These are phyloP conservation scores for Sporothrix pallida DNA, from an alignment of 2,329 filamentous ascomycete genomes.

Conservation along the genomic window DNA sequence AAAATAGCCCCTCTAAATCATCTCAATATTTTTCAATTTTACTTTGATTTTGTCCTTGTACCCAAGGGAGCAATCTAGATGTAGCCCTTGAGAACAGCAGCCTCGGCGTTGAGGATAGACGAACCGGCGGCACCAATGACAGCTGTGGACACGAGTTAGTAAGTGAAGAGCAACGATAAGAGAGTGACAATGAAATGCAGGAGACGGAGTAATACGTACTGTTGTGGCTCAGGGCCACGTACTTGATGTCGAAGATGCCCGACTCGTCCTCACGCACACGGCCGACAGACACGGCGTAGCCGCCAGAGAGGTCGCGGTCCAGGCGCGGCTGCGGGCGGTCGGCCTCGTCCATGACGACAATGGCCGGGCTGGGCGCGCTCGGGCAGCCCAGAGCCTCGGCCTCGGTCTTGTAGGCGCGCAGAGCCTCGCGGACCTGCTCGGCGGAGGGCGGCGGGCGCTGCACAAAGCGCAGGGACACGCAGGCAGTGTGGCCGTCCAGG, in stretches of 20 bases:
- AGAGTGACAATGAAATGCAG: no score
- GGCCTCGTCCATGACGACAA: conserved; percentile 85
- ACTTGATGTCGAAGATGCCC: conserved; percentile 92
- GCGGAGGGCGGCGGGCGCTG: conserved; percentile 74
- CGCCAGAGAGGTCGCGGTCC: conserved; percentile 81
- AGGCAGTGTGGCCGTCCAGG: conserved; percentile 93
- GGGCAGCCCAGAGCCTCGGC: conserved; percentile 84
- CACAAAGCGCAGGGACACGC: conserved; percentile 83
- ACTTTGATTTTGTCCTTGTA: conserved; percentile 30
- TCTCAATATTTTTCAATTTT: neutral
- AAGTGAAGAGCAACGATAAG: conserved; percentile 12
- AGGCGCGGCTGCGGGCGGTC: conserved; percentile 91
- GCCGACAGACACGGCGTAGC: conserved; percentile 91
- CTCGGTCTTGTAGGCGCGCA: conserved; percentile 82
- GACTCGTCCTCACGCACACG: conserved; percentile 83
- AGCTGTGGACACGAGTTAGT: conserved; percentile 53
- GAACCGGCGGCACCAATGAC: conserved; percentile 96
- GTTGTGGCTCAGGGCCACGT: conserved; percentile 87
- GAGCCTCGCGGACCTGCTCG: conserved; percentile 76
- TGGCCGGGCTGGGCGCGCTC: conserved; percentile 80
- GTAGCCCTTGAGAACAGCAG: conserved; percentile 86
- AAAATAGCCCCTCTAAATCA: neutral
- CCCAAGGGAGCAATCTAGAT: conserved; percentile 53
- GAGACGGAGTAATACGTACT: conserved; percentile 52
- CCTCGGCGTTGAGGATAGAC: conserved; percentile 92